Base-by-base conservation (phyloP, 441 rosid species). In the Francoa sonchifolia region DNA sequence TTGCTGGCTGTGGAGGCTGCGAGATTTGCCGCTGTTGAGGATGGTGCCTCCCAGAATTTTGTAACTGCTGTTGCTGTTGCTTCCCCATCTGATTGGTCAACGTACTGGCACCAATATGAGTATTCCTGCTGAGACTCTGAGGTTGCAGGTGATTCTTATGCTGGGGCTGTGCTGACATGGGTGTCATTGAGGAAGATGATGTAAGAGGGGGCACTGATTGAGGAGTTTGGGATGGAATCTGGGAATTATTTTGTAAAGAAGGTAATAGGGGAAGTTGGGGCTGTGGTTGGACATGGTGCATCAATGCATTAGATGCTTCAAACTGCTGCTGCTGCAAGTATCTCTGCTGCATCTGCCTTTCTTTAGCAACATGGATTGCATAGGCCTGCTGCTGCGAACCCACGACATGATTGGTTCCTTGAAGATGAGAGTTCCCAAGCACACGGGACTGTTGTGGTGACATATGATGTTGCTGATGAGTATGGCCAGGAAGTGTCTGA, bases 341-440 rank as follows among this genome's bases (percentile, higher is more conserved):
- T 43, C 82, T 79, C 62, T 84, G 96, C 55, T 81, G 89, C 62
- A 69, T 67, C 50, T 76, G 88, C 74, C 95, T 77, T 48, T 75
- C 86, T 57, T 77, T 77, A 56, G 77, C 71, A 14, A 63, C 42
- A 36, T 70, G 85, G 42, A 74, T 46, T 42, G 82, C 82, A 79
- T 68, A 73, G 9, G 82, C 78, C 57, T 81, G 94, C 47, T 75
- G 89, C 38, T 71, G 90, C 19, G 74, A 39, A 19, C 82, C 79
- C 34, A 79, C 23, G 58, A 72, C 42, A 53, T 82, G 92, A 62
- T 66, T 83, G 52, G 76, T 50, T 20, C 73, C 77, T 43, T 68
- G 94, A 71, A 77, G 71, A 57, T 73, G 89, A 58, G 72, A 66
- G 54, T 62, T 76, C 61, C 65, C 59, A 32, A 66, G 59, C 38